Evolutionary conservation across 371 early-diverging fungal species (phyloP).

Genomic region (Dichotomocladium elegans): DNA sequence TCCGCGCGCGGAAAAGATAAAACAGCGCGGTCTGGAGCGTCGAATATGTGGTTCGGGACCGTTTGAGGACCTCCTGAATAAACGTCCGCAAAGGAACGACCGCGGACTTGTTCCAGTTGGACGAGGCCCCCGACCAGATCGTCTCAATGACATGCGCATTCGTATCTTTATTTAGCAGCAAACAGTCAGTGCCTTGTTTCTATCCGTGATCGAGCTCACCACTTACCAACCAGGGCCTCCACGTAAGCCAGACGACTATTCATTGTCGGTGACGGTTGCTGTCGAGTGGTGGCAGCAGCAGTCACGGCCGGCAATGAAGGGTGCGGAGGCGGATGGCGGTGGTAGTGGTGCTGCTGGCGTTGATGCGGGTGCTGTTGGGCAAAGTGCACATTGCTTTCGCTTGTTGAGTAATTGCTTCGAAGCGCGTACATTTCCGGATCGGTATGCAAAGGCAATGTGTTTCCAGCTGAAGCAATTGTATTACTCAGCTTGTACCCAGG

Average conservation of each 20-base stretch:
- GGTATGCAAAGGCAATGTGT: constrained; percentile 19
- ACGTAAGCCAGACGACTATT: constrained; percentile 40
- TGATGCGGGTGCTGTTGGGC: constrained; percentile 5
- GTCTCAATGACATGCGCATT: constrained; percentile 59
- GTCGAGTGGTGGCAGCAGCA: constrained; percentile 4
- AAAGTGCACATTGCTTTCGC: not conserved
- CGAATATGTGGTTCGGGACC: constrained; percentile 76
- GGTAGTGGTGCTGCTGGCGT: constrained; percentile 5
- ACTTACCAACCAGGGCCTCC: constrained; percentile 50
- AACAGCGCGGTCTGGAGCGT: constrained; percentile 74
- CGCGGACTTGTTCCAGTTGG: constrained; percentile 31
- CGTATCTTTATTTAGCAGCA: constrained; percentile 43
- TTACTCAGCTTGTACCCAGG: not conserved
- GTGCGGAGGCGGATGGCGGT: too few relatives aligned
- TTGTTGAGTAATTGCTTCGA: constrained; percentile 1
- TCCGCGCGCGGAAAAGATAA: constrained; percentile 58
- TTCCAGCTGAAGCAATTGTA: not conserved
- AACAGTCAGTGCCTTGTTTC: not conserved
- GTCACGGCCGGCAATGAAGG: too few relatives aligned
- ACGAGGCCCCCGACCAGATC: constrained; percentile 46
- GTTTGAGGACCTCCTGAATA: constrained; percentile 73
- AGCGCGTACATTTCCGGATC: constrained; percentile 39
- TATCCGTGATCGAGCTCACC: too few relatives aligned
- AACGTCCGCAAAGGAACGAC: constrained; percentile 67
- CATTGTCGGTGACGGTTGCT: constrained; percentile 2